A percentile compares a stretch with the other conserved stretches of the same genome.
Conservation (phyloP, 108 stramenopile genomes). For the Bacterosira constricta region DNA sequence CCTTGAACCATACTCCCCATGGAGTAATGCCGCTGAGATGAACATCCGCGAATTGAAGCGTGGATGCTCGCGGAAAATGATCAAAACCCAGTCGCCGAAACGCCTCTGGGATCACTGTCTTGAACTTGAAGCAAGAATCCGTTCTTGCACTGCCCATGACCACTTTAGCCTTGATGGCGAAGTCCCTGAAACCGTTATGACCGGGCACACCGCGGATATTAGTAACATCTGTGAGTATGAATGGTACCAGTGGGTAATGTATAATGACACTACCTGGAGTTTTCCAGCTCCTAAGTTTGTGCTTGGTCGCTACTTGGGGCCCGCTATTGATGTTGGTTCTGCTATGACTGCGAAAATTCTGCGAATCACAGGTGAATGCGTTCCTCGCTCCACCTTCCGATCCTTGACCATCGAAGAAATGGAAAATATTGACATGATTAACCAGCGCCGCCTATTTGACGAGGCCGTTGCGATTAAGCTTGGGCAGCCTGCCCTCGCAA, state of each 20-base stretch:
- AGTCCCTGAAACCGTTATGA: slow-evolving; percentile 20
- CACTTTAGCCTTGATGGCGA: slow-evolving; percentile 22
- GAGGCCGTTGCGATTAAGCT: not conserved
- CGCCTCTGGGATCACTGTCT: slow-evolving; percentile 35
- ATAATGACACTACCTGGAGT: not conserved
- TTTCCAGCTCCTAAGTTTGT: not conserved
- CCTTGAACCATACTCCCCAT: slow-evolving; percentile 37
- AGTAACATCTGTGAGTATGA: too few species aligned
- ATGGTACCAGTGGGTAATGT: too few species aligned
- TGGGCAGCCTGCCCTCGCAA: not conserved
- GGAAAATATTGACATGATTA: not conserved
- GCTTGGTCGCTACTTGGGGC: slow-evolving; percentile 41
- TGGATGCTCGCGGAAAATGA: slow-evolving; percentile 12
- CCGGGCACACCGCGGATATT: slow-evolving; percentile 47
- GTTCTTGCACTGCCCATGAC: too few species aligned
- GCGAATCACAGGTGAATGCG: slow-evolving; percentile 12
- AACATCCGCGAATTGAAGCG: slow-evolving; percentile 38
- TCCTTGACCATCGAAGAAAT: not conserved
- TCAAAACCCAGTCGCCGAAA: not conserved
- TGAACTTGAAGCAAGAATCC: slow-evolving; percentile 21
- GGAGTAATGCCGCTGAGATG: too few species aligned
- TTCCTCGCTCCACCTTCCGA: not conserved
- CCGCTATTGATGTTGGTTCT: slow-evolving; percentile 14
- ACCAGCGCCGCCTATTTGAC: not conserved
- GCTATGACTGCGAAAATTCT: slow-evolving; percentile 29